These are phyloP conservation scores for Sporobolomyces roseus DNA, from an alignment of 768 basidiomycete species.

Conservation along the genomic window DNA sequence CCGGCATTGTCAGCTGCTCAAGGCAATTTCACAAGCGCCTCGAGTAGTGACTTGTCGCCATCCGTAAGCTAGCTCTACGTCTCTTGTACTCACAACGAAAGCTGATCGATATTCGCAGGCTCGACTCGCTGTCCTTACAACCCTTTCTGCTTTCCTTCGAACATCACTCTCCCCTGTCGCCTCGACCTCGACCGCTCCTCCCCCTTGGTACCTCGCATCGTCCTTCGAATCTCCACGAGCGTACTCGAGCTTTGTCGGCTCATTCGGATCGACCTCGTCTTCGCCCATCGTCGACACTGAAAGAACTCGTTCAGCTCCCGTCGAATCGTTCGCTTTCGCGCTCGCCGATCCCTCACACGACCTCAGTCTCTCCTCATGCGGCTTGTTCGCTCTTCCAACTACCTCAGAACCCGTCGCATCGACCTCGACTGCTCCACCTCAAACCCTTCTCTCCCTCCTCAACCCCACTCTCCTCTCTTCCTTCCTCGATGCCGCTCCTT, in stretches of 20 bases:
- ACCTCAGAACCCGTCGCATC: neutral
- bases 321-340: conserved; percentile 24
- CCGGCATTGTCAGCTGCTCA: conserved; percentile 10
- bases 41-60: conserved; percentile 63
- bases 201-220: conserved; percentile 64
- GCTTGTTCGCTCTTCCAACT: neutral
- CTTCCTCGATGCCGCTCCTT: conserved; percentile 80
- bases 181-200: conserved; percentile 46
- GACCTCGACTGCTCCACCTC: neutral
- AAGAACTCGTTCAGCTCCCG: neutral
- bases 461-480: conserved; percentile 74
- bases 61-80: conserved; percentile 53
- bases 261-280: conserved; percentile 14
- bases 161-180: conserved; percentile 44
- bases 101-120: conserved; percentile 55
- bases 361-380: neutral
- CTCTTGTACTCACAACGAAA: neutral
- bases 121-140: conserved; percentile 69
- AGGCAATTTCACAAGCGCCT: conserved; percentile 47
- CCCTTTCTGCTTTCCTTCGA: conserved; percentile 65
- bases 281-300: neutral
- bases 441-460: conserved; percentile 56
- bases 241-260: conserved; percentile 48
- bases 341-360: neutral
- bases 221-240: conserved; percentile 59